phyloP scores from a whole-genome alignment of 345 rosid genomes.

The Turritis glabra region DNA sequence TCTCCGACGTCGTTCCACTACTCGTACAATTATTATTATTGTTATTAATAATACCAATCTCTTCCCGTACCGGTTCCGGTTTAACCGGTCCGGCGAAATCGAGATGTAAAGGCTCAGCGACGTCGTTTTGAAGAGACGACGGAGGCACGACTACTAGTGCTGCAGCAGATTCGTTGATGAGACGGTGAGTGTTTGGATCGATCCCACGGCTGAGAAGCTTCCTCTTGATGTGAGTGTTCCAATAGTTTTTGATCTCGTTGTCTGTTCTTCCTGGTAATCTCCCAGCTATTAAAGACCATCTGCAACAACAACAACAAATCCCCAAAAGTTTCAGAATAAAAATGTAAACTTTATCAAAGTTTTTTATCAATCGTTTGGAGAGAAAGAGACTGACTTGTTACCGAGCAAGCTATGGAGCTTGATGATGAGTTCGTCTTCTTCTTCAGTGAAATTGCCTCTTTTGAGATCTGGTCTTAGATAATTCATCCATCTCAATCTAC shows the following conservation, averaged over 20 bases:
- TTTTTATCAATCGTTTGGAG: too few relatives aligned
- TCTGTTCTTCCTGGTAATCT: conserved; percentile 88
- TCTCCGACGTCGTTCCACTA: conserved; percentile 38
- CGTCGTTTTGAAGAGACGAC: conserved; percentile 12
- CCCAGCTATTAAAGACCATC: conserved; percentile 91
- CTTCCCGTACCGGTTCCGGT: conserved; percentile 36
- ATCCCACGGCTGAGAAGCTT: conserved; percentile 76
- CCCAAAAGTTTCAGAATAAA: background rate
- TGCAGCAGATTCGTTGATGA: conserved; percentile 32
- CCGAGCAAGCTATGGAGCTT: conserved; percentile 77
- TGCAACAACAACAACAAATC: conserved; percentile 7
- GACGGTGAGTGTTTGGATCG: conserved; percentile 72
- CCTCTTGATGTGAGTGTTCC: conserved; percentile 88
- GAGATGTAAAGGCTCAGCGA: background rate
- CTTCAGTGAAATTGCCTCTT: conserved; percentile 79
- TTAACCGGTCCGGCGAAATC: conserved; percentile 29
- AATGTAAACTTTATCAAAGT: background rate
- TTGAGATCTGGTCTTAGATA: conserved; percentile 77
- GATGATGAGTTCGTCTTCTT: conserved; percentile 82
- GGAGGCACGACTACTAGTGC: background rate
- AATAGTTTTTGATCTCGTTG: conserved; percentile 83
- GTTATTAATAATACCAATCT: background rate
- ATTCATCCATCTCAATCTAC: conserved; percentile 77
- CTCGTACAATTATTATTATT: conserved; percentile 29
- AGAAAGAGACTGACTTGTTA: conserved; percentile 56